Evolutionary conservation across 352 stramenopile species (phyloP), one percentile per base, ranked within the genome.

Genomic region (Pythium apleroticum): DNA sequence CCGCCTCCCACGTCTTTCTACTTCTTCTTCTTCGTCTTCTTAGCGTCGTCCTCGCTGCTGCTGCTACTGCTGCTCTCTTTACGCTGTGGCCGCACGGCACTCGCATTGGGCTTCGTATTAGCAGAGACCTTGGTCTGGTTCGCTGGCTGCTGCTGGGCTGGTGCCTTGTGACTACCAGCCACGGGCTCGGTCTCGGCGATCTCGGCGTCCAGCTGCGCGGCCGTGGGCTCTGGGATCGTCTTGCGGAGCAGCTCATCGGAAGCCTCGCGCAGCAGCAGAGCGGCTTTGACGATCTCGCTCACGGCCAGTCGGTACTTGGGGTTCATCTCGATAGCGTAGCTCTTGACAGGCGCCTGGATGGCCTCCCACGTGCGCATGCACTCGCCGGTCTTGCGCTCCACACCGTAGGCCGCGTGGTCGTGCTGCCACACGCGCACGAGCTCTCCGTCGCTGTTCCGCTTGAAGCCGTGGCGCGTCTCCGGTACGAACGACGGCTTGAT

Each of bases 291-390:
- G 33, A 90, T 73, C 62, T 88, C 75, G 7, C 56, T 52, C 8
- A 84, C 75, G 0, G 81, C 81, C 1, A 88, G 67, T 43, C 73
- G 41, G 66, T 91, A 91, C 67, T 88, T 90, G 24, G 57, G 60
- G 43, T 91, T 91, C 15, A 73, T 73, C 35, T 90, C 83, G 37
- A 91, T 90, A 2, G 80, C 76, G 63, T 91, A 91, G 63, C 71
- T 85, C 63, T 88, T 91, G 22, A 91, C 74, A 2, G 79, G 80
- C 2, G 80, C 83, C 57, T 87, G 77, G 27, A 90, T 76, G 0
- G 80, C 80, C 61, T 91, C 80, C 83, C 83, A 91, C 27, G 83
- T 90, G 22, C 79, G 74, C 83, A 89, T 88, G 12, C 43, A 63
- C n/a, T 85, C 71, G 17, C 77, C 80, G 14, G 66, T n/a, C 10